Conservation (phyloP, 2,329 filamentous ascomycete genomes). For the Cercospora beticola region DNA sequence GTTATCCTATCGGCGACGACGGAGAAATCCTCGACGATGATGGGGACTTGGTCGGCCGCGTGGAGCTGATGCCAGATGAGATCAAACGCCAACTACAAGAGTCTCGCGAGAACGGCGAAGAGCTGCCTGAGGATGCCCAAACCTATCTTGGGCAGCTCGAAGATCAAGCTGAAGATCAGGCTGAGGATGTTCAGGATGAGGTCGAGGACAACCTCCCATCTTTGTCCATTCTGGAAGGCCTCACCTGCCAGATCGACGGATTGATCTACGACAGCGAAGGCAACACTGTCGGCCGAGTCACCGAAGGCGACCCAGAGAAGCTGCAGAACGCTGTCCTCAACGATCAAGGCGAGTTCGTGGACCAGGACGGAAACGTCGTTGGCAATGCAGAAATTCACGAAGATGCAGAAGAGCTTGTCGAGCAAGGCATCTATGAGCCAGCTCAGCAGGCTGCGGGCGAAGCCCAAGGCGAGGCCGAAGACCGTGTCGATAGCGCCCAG, state of each 20-base stretch:
- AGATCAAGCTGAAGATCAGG: constrained; percentile 27
- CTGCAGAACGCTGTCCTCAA: constrained; percentile 53
- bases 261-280: constrained; percentile 53
- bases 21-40: constrained; percentile 58
- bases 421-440: constrained; percentile 49
- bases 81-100: constrained; percentile 45
- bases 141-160: constrained; percentile 35
- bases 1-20: constrained; percentile 54
- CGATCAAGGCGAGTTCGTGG: constrained; percentile 56
- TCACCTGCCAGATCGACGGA: constrained; percentile 49
- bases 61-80: constrained; percentile 50
- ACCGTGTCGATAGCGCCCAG: constrained; percentile 42
- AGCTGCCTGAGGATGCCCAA: constrained; percentile 39
- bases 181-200: constrained; percentile 36
- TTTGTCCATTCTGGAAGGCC: constrained; percentile 49
- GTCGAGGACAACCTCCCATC: constrained; percentile 43
- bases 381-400: constrained; percentile 53
- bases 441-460: constrained; percentile 44
- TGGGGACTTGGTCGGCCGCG: constrained; percentile 55
- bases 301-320: constrained; percentile 50
- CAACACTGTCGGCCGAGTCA: constrained; percentile 50
- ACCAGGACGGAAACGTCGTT: constrained; percentile 55
- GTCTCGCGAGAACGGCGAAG: constrained; percentile 39
- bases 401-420: constrained; percentile 43
- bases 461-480: constrained; percentile 45